phyloP scores from a whole-genome alignment of 2,329 filamentous ascomycete species.

The Aspergillus sp. region DNA sequence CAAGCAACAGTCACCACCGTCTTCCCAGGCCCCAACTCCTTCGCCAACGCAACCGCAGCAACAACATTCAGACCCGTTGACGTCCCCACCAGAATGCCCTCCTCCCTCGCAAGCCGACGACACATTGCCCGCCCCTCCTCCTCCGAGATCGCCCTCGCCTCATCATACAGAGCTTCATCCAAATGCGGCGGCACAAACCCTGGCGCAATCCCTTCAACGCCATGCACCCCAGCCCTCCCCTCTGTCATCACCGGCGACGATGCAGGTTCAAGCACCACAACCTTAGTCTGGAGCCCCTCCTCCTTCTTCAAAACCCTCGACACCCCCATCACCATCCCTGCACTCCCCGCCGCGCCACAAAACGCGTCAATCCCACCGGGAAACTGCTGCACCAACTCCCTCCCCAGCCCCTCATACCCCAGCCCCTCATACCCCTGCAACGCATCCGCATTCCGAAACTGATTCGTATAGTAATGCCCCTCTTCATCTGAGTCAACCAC shows the following conservation, averaged over 20 bases:
- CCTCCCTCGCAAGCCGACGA: conserved; percentile 78
- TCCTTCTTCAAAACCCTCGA: conserved; percentile 9
- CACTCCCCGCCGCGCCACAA: conserved; percentile 13
- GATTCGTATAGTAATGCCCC: conserved; percentile 10
- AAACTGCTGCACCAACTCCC: conserved; percentile 15
- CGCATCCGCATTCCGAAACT: conserved; percentile 15
- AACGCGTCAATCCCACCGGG: conserved; percentile 16
- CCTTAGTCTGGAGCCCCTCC: not conserved
- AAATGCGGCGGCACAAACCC: conserved; percentile 90
- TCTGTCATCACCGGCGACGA: conserved; percentile 12
- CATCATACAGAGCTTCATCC: conserved; percentile 71
- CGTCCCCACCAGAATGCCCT: conserved; percentile 75
- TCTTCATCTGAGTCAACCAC: not conserved
- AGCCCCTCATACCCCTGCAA: conserved; percentile 13
- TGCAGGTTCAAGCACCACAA: conserved; percentile 16
- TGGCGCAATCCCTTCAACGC: conserved; percentile 92
- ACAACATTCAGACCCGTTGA: conserved; percentile 21
- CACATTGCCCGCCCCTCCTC: conserved; percentile 79
- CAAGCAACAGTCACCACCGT: conserved; percentile 16
- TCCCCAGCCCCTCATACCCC: conserved; percentile 12
- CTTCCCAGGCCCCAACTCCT: conserved; percentile 12
- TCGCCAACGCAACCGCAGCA: conserved; percentile 17
- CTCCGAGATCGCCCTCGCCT: conserved; percentile 93
- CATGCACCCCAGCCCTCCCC: conserved; percentile 63
- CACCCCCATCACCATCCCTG: conserved; percentile 17